Percentiles rank a stretch among this genome's conserved stretches.
Evolutionary conservation across 768 basidiomycete species (phyloP).

Genomic region (Boletus sp.): DNA sequence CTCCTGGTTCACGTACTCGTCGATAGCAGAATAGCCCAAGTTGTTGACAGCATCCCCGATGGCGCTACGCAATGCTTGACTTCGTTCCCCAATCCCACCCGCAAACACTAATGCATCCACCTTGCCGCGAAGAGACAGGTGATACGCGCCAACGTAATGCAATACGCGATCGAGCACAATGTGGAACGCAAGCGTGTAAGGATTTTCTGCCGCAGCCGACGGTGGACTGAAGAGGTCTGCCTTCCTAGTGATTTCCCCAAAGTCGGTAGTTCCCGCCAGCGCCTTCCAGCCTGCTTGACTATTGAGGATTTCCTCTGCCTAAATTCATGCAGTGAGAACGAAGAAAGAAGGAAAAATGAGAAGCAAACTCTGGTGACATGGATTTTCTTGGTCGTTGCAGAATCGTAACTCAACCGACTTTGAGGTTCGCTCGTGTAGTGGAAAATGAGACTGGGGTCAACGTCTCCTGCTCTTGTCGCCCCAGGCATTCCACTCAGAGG

Average conservation of each 20-base stretch:
- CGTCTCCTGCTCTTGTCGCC: slow-evolving; percentile 77
- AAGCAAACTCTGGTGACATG: slow-evolving; percentile 49
- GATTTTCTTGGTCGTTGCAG: slow-evolving; percentile 43
- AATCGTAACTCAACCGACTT: slow-evolving; percentile 50
- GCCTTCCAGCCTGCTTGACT: slow-evolving; percentile 76
- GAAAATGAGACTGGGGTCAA: slow-evolving; percentile 88
- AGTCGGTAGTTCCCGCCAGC: slow-evolving; percentile 79
- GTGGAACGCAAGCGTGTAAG: slow-evolving; percentile 66
- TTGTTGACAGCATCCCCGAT: slow-evolving; percentile 53
- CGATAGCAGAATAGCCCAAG: slow-evolving; percentile 59
- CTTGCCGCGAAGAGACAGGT: slow-evolving; percentile 62
- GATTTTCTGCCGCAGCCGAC: slow-evolving; percentile 30
- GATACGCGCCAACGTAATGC: slow-evolving; percentile 71
- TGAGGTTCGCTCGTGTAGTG: slow-evolving; percentile 62
- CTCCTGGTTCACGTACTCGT: slow-evolving; percentile 44
- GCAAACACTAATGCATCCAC: slow-evolving; percentile 84
- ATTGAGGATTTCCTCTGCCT: slow-evolving; percentile 75
- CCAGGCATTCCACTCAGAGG: slow-evolving; percentile 88
- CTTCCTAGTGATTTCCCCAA: slow-evolving; percentile 59
- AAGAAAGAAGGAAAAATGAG: neutral
- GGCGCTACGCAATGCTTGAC: slow-evolving; percentile 56
- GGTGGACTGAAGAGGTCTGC: slow-evolving; percentile 30
- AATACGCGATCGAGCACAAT: slow-evolving; percentile 76
- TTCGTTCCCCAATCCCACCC: slow-evolving; percentile 85
- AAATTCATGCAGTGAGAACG: slow-evolving; percentile 3